Conservation (phyloP, 257 asterid genomes). For the Nicotiana attenuata region DNA sequence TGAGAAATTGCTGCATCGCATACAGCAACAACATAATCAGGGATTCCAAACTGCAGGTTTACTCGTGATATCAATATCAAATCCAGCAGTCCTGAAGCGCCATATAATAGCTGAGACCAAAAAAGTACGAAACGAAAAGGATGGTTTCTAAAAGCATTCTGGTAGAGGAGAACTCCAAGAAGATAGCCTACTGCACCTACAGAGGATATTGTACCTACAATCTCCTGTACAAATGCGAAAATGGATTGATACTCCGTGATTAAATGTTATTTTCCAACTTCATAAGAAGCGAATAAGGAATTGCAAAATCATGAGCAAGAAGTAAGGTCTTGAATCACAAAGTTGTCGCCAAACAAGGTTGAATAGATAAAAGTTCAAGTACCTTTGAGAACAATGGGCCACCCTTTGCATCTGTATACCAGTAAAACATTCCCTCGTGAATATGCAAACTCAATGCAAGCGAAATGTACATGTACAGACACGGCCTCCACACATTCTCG, state of each 20-base stretch:
- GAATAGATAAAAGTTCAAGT: background rate
- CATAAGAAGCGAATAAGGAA: background rate
- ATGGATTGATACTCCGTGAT: background rate
- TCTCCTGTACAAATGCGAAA: slow-evolving; percentile 38
- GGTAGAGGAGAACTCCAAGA: slow-evolving; percentile 66
- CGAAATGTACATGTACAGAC: slow-evolving; percentile 58
- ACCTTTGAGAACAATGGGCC: slow-evolving; percentile 77
- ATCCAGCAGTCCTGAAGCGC: slow-evolving; percentile 54
- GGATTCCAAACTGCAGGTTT: slow-evolving; percentile 55
- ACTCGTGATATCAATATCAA: slow-evolving; percentile 48
- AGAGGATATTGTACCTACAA: slow-evolving; percentile 64
- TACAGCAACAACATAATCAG: slow-evolving; percentile 50
- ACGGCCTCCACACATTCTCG: slow-evolving; percentile 62
- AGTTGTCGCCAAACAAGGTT: background rate
- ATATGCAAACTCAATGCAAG: slow-evolving; percentile 58
- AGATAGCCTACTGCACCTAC: slow-evolving; percentile 66
- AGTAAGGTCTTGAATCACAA: background rate
- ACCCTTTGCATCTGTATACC: slow-evolving; percentile 60
- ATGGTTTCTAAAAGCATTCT: slow-evolving; percentile 51
- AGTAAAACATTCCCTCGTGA: slow-evolving; percentile 68
- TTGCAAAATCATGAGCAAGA: background rate
- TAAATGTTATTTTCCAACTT: background rate
- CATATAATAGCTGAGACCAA: slow-evolving; percentile 46
- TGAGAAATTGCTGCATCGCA: slow-evolving; percentile 46
- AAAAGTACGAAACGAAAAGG: slow-evolving; percentile 49